A percentile compares a stretch with the other conserved stretches of the same genome.
Evolutionary conservation across 495 filamentous ascomycete species (phyloP).

Genomic region (Penicillium herquei): DNA sequence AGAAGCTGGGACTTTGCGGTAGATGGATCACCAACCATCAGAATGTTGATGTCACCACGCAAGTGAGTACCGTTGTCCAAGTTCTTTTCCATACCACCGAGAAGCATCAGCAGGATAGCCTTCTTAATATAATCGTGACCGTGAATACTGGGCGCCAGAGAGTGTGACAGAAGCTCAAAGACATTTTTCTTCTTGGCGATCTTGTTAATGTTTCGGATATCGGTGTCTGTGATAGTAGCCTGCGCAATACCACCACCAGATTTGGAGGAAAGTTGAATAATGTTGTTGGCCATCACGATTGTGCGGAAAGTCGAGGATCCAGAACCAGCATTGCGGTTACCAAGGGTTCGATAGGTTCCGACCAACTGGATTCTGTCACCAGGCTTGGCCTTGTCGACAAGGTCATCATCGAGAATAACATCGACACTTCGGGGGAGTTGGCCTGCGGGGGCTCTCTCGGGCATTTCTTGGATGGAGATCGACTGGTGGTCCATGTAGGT

Average conservation of each 20-base stretch:
- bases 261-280: conserved; percentile 93
- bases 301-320: conserved; percentile 92
- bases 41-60: conserved; percentile 97
- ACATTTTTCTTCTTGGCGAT: conserved; percentile 92
- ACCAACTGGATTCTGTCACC: conserved; percentile 96
- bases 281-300: conserved; percentile 87
- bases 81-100: conserved; percentile 99
- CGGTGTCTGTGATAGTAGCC: conserved; percentile 91
- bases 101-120: conserved; percentile 92
- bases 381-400: conserved; percentile 93
- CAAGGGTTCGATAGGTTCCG: conserved; percentile 87
- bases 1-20: conserved; percentile 98
- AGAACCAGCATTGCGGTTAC: conserved; percentile 85
- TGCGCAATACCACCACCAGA: conserved; percentile 92
- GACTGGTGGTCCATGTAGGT: conserved; percentile 97
- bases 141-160: conserved; percentile 95
- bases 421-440: conserved; percentile 97
- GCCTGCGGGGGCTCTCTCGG: conserved; percentile 91
- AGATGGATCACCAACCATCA: conserved; percentile 99
- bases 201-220: conserved; percentile 98
- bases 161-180: conserved; percentile 92
- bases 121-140: conserved; percentile 98
- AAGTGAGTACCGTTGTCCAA: conserved; percentile 97
- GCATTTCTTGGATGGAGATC: conserved; percentile 99
- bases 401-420: conserved; percentile 93